These are phyloP conservation scores for Chrysoporthe cubensis DNA, from an alignment of 2,329 filamentous ascomycete genomes.

Conservation along the genomic window DNA sequence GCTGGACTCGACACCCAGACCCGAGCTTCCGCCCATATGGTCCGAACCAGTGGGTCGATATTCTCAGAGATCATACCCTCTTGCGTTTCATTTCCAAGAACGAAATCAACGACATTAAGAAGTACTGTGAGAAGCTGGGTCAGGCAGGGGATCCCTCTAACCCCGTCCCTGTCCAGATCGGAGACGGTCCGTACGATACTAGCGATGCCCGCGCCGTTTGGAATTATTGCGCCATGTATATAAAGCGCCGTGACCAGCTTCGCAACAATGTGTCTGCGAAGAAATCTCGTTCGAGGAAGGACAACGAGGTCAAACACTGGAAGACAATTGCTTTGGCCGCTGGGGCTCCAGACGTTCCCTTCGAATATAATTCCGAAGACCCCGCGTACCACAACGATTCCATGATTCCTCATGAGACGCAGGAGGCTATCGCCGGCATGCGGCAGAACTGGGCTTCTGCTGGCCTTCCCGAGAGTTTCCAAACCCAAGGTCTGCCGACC, in stretches of 20 bases:
- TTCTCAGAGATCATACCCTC: slow-evolving; percentile 6
- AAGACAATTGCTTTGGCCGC: slow-evolving; percentile 17
- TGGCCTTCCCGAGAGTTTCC: not conserved
- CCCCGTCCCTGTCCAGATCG: not conserved
- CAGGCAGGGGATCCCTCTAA: not conserved
- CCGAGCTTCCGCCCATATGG: slow-evolving; percentile 22
- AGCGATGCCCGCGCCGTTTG: slow-evolving; percentile 25
- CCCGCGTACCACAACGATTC: not conserved
- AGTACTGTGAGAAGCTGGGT: slow-evolving; percentile 24
- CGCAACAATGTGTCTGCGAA: slow-evolving; percentile 27
- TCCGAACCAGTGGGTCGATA: slow-evolving; percentile 24
- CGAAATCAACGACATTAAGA: slow-evolving; percentile 27
- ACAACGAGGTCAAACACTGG: slow-evolving; percentile 25
- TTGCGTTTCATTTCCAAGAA: slow-evolving; percentile 21
- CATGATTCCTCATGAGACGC: slow-evolving; percentile 1
- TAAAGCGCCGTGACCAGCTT: slow-evolving; percentile 26
- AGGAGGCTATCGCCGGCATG: slow-evolving; percentile 7
- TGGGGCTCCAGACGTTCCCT: slow-evolving; percentile 20
- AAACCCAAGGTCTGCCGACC: not conserved
- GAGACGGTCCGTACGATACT: slow-evolving; percentile 3
- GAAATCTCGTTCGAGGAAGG: slow-evolving; percentile 21
- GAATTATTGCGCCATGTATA: slow-evolving; percentile 25
- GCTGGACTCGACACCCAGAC: slow-evolving; percentile 19
- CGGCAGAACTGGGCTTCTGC: not conserved
- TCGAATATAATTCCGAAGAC: slow-evolving; percentile 8